Evolutionary conservation across 129 eudicot genomes (phyloP).

Genomic region (Chrysanthemum lavandulifolium): DNA sequence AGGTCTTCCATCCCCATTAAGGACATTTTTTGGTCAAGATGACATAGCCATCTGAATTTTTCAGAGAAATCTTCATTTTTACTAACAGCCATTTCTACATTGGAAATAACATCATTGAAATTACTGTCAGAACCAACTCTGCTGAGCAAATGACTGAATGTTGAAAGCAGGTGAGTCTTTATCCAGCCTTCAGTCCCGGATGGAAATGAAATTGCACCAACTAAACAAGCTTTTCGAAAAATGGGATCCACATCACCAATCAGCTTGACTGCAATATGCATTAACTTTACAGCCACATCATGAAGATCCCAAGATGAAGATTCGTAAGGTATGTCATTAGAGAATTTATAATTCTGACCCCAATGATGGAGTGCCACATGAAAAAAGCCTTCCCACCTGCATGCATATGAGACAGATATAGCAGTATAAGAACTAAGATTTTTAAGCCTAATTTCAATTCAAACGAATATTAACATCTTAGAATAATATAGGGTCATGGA

Average conservation of each 20-base stretch:
- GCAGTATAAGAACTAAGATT: not conserved
- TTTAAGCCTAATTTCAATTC: not conserved
- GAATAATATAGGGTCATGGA: slow-evolving; percentile 10
- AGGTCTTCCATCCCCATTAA: slow-evolving; percentile 19
- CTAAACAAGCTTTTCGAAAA: slow-evolving; percentile 79
- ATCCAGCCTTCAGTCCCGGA: slow-evolving; percentile 38
- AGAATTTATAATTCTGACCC: slow-evolving; percentile 32
- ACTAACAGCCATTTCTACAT: slow-evolving; percentile 37
- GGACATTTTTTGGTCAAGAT: slow-evolving; percentile 35
- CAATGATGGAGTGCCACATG: slow-evolving; percentile 72
- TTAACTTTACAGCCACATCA: slow-evolving; percentile 36
- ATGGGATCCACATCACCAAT: slow-evolving; percentile 45
- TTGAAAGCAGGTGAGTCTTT: slow-evolving; percentile 37
- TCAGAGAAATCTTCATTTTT: slow-evolving; percentile 52
- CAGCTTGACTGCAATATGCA: slow-evolving; percentile 65
- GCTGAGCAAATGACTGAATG: slow-evolving; percentile 42
- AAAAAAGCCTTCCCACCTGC: slow-evolving; percentile 90
- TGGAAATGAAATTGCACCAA: slow-evolving; percentile 49
- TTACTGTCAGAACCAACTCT: slow-evolving; percentile 26
- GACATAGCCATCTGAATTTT: slow-evolving; percentile 50
- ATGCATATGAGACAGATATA: slow-evolving; percentile 2
- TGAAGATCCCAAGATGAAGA: slow-evolving; percentile 32
- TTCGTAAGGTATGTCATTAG: slow-evolving; percentile 21
- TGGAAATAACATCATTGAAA: slow-evolving; percentile 35
- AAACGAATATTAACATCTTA: not conserved